Evolutionary conservation across 495 filamentous ascomycete genomes (phyloP), one percentile per base, ranked within the genome.

Genomic region (Penicillium dipodomyicola): DNA sequence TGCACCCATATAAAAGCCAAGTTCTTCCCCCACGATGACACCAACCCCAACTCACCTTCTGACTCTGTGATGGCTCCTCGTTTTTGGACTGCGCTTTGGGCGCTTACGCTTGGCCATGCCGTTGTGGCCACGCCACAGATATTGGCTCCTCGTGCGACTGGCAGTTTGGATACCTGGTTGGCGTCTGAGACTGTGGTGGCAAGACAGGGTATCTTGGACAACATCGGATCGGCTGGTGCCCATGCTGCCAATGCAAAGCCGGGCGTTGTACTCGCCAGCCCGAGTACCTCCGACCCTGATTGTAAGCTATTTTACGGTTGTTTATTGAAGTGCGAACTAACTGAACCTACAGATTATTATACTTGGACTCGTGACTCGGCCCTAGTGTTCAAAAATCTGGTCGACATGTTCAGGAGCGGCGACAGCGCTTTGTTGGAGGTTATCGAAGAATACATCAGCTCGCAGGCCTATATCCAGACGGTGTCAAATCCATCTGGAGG

Each of bases 341-440:
- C 20, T 11, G 2, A 5, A 32, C 17, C 5, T 0, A 17, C 12
- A 74, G 72, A 76, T 42, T 77, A 69, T 45, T 90, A 81, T 58
- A 86, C 86, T 11, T 91, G 87, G 87, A 87, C 83, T n/a, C 76
- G 87, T 55, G 87, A 90, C 63, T 78, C 83, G n/a, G 80, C 83
- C 9, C 70, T 91, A 58, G 81, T 82, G 4, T 77, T 85, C 67
- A 87, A 86, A 60, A 68, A 69, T 11, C 57, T 90, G 30, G 71
- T 85, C 35, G 86, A 89, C 58, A 63, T 78, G 32, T 84, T 87
- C 64, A 72, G 73, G 60, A 65, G 79, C 45, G 81, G 77, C 35
- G 80, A 88, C 65, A 72, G 75, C 29, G 67, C 68, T 6, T 73
- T 87, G 4, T 77, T 83, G 52, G 68, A 63, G 9, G 54, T 76